phyloP scores from a whole-genome alignment of 352 stramenopile species.

The Phytophthora meadii region DNA sequence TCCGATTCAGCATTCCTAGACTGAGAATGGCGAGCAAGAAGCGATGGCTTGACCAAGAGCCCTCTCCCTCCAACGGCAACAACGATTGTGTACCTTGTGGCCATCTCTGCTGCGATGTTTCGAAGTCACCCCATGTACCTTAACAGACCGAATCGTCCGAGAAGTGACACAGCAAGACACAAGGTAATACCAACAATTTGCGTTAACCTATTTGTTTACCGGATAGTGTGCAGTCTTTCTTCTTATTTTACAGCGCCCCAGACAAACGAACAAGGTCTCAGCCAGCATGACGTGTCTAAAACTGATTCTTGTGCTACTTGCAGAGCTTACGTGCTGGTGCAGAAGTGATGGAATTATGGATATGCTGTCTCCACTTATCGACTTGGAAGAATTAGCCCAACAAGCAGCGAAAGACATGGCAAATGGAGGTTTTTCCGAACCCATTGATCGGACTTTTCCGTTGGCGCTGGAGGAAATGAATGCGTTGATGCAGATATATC shows the following conservation, averaged over 20 bases:
- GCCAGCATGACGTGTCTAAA: not conserved
- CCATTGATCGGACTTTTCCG: slow-evolving; percentile 63
- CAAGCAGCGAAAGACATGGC: slow-evolving; percentile 21
- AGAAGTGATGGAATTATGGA: slow-evolving; percentile 39
- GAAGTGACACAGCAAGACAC: slow-evolving; percentile 25
- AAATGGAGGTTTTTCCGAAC: slow-evolving; percentile 9
- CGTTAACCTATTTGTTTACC: slow-evolving; percentile 9
- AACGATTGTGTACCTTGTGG: slow-evolving; percentile 3
- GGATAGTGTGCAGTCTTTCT: slow-evolving; percentile 26
- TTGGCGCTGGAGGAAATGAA: slow-evolving; percentile 51
- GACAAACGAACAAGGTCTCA: slow-evolving; percentile 2
- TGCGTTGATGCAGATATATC: slow-evolving; percentile 53
- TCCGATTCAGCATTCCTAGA: slow-evolving; percentile 44
- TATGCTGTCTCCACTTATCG: slow-evolving; percentile 47
- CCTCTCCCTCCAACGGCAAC: not conserved
- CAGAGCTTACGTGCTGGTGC: slow-evolving; percentile 8
- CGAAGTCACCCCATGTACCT: slow-evolving; percentile 29
- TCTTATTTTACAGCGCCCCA: slow-evolving; percentile 11
- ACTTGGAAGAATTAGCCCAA: slow-evolving; percentile 40
- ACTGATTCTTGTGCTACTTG: slow-evolving; percentile 17
- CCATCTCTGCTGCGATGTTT: slow-evolving; percentile 11
- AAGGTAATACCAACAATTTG: slow-evolving; percentile 21
- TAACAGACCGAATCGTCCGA: slow-evolving; percentile 26
- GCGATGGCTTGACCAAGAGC: not conserved
- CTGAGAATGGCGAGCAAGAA: slow-evolving; percentile 9